Base-by-base conservation (phyloP, 2,329 filamentous ascomycete species). In the Knufia petricola region DNA sequence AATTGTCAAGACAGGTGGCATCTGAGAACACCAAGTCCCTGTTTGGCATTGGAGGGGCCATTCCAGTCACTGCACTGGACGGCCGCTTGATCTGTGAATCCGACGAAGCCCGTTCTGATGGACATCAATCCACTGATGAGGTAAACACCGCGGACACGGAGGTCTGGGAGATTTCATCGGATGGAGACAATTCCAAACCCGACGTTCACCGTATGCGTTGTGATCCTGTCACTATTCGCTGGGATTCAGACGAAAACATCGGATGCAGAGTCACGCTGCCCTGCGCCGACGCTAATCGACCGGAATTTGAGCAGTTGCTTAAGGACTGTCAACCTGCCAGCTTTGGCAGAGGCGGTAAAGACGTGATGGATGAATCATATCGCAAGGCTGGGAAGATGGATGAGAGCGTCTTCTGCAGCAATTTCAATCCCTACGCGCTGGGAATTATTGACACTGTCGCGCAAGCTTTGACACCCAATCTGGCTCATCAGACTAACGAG, bases 351-450 rank as follows among this genome's bases (percentile, higher is more conserved):
- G 64, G 64, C 0, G 63, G 65, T 1, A 28, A 74, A 50, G 67
- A 77, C 49, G 65, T 79, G 0, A 59, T 71, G 1, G 75, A 81
- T 50, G 69, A 74, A 48, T 59, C 60, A 0, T 78, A 79, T 50
- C 69, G 77, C 15, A 74, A 72, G 50, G 77, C 76, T 0, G 59
- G 61, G 1, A 74, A 77, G 57, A 56, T 81, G n/a, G 70, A 77
- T n/a, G 50, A 59, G 0, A 43, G 61, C 0, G 53, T 60, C 0
- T 81, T 81, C 45, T 67, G 61, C 0, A 70, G 66, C 2, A 69
- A 62, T 48, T 78, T 81, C 53, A 67, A 69, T 44, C 76, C 76
- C 0, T 73, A 75, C 3, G 63, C 71, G 9, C 56, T 66, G 4
- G 74, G 75, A 0, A 75, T 82, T n/a, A 55, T 80, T 2, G 70